Conservation (phyloP, 345 rosid genomes). For the Populus ilicifolia region DNA sequence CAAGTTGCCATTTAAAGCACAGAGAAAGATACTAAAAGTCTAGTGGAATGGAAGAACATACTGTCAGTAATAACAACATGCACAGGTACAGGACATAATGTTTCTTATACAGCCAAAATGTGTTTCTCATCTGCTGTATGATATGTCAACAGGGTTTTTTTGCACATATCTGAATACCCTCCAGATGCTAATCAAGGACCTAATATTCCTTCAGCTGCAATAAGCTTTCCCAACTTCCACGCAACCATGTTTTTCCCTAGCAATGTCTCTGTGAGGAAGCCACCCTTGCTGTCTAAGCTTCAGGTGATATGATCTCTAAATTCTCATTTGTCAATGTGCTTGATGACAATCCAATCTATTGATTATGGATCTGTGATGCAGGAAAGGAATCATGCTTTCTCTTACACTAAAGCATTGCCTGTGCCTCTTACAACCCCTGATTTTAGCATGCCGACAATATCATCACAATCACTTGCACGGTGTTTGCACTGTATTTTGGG, state of each 20-base stretch:
- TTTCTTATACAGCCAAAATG: background rate
- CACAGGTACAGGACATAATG: background rate
- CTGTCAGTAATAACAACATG: background rate
- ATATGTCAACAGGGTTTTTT: slow-evolving; percentile 63
- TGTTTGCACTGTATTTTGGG: slow-evolving; percentile 84
- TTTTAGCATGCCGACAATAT: slow-evolving; percentile 99
- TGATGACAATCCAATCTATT: background rate
- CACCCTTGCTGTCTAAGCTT: slow-evolving; percentile 54
- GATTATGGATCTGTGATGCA: slow-evolving; percentile 34
- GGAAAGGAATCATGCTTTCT: slow-evolving; percentile 57
- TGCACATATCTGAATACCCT: slow-evolving; percentile 92
- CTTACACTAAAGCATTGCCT: slow-evolving; percentile 87
- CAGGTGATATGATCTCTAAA: slow-evolving; percentile 41
- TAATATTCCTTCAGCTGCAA: slow-evolving; percentile 89
- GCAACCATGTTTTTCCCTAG: slow-evolving; percentile 44
- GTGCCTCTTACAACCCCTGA: slow-evolving; percentile 95
- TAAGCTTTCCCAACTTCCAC: slow-evolving; percentile 63
- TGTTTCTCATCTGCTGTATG: slow-evolving; percentile 22
- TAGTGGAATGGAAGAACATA: background rate
- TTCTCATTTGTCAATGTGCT: background rate
- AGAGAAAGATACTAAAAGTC: background rate
- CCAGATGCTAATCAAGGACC: slow-evolving; percentile 99
- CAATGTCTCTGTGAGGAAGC: slow-evolving; percentile 30
- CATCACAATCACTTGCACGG: slow-evolving; percentile 88
- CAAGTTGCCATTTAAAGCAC: background rate